phyloP scores from a whole-genome alignment of 345 rosid species.

The Pseudoturritis turrita region DNA sequence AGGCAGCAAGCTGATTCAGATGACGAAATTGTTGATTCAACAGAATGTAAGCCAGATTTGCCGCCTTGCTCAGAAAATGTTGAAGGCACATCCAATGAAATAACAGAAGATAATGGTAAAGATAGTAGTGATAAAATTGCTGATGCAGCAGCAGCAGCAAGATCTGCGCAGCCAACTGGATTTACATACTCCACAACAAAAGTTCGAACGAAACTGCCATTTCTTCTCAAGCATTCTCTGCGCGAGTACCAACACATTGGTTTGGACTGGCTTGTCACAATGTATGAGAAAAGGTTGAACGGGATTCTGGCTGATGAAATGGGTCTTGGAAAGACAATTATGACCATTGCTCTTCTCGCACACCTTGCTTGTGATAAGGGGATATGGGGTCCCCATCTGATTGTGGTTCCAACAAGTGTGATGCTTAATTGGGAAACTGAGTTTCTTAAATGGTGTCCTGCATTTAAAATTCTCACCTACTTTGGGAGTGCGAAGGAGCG shows the following conservation, averaged over 20 bases:
- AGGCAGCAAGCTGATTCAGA: conserved; percentile 38
- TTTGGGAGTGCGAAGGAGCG: conserved; percentile 99
- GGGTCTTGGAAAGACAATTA: conserved; percentile 99
- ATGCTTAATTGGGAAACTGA: conserved; percentile 99
- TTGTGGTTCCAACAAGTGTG: conserved; percentile 99
- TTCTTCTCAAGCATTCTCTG: conserved; percentile 92
- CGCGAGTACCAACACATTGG: conserved; percentile 99
- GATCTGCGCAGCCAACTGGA: conserved; percentile 99
- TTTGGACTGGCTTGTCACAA: conserved; percentile 98
- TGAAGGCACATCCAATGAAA: conserved; percentile 35
- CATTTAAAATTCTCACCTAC: conserved; percentile 96
- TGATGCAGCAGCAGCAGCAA: conserved; percentile 99
- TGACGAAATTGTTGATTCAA: conserved; percentile 38
- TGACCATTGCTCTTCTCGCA: conserved; percentile 98
- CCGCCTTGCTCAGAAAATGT: conserved; percentile 35
- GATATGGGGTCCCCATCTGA: conserved; percentile 99
- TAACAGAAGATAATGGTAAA: conserved; percentile 36
- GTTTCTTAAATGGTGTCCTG: conserved; percentile 99
- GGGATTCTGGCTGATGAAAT: conserved; percentile 99
- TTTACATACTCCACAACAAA: conserved; percentile 91
- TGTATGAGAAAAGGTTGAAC: conserved; percentile 97
- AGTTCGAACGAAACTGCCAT: conserved; percentile 95
- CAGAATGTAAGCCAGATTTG: conserved; percentile 30
- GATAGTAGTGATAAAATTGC: conserved; percentile 70
- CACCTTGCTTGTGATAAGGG: conserved; percentile 99